Evolutionary conservation across 2,329 filamentous ascomycete genomes (phyloP).

Genomic region (Stagonosporopsis cucurbitacearum): DNA sequence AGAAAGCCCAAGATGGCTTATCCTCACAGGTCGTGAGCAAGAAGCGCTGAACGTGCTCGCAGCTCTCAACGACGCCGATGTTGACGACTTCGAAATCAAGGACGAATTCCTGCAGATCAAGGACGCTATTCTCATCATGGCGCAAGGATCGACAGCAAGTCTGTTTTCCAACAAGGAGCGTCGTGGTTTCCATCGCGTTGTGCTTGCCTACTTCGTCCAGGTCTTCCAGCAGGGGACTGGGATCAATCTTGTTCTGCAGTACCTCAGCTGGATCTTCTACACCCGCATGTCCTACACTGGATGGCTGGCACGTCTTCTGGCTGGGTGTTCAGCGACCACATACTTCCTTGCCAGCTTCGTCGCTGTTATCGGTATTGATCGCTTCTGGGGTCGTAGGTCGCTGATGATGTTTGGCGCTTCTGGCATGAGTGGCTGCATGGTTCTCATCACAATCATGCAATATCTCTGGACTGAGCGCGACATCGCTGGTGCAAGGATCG

Average conservation of each 20-base stretch:
- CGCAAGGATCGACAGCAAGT: slow-evolving; percentile 31
- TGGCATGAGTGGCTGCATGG: slow-evolving; percentile 45
- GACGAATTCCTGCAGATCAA: slow-evolving; percentile 53
- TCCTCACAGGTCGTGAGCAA: slow-evolving; percentile 62
- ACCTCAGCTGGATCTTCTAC: slow-evolving; percentile 59
- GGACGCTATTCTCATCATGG: slow-evolving; percentile 42
- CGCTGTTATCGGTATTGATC: slow-evolving; percentile 46
- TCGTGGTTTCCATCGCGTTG: slow-evolving; percentile 51
- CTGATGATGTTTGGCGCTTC: slow-evolving; percentile 47
- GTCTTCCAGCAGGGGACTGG: slow-evolving; percentile 53
- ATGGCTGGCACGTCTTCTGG: slow-evolving; percentile 51
- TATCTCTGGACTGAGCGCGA: slow-evolving; percentile 33
- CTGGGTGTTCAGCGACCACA: slow-evolving; percentile 48
- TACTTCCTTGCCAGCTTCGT: slow-evolving; percentile 50
- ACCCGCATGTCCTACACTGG: slow-evolving; percentile 56
- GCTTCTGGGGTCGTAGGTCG: slow-evolving; percentile 44
- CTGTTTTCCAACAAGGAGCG: slow-evolving; percentile 46
- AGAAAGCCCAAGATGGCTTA: slow-evolving; percentile 65
- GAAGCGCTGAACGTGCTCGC: slow-evolving; percentile 43
- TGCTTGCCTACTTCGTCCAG: slow-evolving; percentile 52
- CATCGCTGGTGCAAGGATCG: slow-evolving; percentile 39
- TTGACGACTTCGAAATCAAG: slow-evolving; percentile 34
- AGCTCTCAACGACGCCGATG: slow-evolving; percentile 39
- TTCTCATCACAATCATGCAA: slow-evolving; percentile 36
- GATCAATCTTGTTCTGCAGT: slow-evolving; percentile 43